Percentiles rank a stretch among this genome's conserved stretches.
These are phyloP conservation scores for Trichosanthes truncata DNA, from an alignment of 306 rosid species.

Conservation along the genomic window DNA sequence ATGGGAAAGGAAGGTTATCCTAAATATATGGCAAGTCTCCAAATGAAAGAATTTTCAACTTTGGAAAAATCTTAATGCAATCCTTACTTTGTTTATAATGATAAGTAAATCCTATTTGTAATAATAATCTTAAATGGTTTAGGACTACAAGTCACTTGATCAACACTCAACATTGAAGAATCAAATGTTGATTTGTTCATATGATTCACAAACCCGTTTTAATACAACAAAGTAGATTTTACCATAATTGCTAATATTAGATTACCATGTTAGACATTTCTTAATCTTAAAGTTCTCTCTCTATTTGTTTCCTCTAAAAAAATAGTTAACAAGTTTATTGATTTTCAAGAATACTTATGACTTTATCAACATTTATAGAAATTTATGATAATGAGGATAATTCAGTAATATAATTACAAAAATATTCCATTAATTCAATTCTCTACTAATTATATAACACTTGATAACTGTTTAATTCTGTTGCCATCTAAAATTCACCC, in stretches of 20 bases:
- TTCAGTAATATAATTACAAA: neutral
- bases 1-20: neutral
- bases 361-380: neutral
- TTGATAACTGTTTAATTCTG: too few species aligned
- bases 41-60: neutral
- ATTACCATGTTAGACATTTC: neutral
- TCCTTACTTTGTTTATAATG: neutral
- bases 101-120: neutral
- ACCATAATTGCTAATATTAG: neutral
- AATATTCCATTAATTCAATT: neutral
- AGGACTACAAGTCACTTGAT: neutral
- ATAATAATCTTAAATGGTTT: neutral
- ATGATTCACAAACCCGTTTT: neutral
- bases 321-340: neutral
- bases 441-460: too few species aligned
- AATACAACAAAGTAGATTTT: neutral
- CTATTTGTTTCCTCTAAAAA: neutral
- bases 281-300: neutral
- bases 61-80: neutral
- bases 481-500: too few species aligned
- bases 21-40: neutral
- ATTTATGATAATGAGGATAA: neutral
- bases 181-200: slow-evolving; percentile 5
- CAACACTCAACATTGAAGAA: slow-evolving; percentile 9
- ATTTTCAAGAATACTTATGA: neutral